Percentiles rank a stretch among this genome's conserved stretches.
phyloP scores from a whole-genome alignment of 2,329 filamentous ascomycete species.

The Colletotrichum godetiae region DNA sequence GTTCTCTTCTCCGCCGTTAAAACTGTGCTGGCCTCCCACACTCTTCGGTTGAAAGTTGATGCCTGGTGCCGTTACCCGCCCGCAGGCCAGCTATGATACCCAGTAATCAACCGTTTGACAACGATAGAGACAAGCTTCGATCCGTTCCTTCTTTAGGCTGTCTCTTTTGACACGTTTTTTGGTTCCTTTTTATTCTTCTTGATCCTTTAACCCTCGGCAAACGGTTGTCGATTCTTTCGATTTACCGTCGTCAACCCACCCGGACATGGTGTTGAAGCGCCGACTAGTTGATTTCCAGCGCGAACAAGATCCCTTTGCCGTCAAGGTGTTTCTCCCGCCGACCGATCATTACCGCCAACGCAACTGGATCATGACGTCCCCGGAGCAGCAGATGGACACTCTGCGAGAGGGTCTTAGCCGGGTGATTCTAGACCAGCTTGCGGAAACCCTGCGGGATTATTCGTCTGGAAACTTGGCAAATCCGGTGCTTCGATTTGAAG shows the following conservation, averaged over 20 bases:
- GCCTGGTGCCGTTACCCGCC: conserved; percentile 16
- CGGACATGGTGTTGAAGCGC: conserved; percentile 8
- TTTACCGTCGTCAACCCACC: not conserved
- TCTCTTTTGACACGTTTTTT: conserved; percentile 17
- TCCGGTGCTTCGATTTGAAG: conserved; percentile 35
- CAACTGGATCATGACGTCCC: conserved; percentile 31
- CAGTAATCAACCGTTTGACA: conserved; percentile 18
- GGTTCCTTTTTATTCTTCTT: not conserved
- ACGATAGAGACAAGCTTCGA: conserved; percentile 17
- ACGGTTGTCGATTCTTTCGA: not conserved
- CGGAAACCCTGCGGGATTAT: conserved; percentile 35
- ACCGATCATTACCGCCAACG: not conserved
- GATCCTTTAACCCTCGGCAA: not conserved
- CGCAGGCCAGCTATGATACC: conserved; percentile 30
- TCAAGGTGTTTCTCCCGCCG: not conserved
- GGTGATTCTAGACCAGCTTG: conserved; percentile 35
- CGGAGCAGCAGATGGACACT: conserved; percentile 34
- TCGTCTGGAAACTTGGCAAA: conserved; percentile 33
- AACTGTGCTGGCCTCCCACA: conserved; percentile 33
- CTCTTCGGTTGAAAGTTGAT: conserved; percentile 1
- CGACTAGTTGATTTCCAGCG: conserved; percentile 8
- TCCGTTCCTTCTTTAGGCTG: conserved; percentile 11
- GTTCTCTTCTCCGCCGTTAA: conserved; percentile 33
- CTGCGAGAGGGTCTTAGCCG: conserved; percentile 33
- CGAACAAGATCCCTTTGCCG: not conserved